These are phyloP conservation scores for Basidiobolus meristosporus DNA, from an alignment of 371 early-diverging fungal genomes.

Conservation along the genomic window DNA sequence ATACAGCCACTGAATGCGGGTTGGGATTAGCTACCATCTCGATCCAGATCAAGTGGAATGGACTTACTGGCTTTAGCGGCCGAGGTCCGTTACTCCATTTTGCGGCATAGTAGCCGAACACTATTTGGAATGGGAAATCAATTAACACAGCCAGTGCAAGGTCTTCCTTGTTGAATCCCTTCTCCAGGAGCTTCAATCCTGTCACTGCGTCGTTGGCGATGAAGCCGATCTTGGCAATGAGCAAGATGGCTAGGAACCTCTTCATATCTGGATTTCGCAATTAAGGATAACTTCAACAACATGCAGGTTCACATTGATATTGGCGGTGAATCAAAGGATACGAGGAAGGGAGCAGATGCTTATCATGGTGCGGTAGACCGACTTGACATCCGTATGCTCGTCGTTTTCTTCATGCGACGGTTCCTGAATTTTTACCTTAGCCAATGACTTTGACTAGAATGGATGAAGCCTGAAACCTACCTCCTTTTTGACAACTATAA, in stretches of 20 bases:
- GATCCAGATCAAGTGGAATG: constrained; percentile 36
- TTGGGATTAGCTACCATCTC: constrained; percentile 32
- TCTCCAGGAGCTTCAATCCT: constrained; percentile 79
- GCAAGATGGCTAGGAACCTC: constrained; percentile 50
- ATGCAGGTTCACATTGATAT: background rate
- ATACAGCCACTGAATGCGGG: constrained; percentile 63
- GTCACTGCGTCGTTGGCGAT: constrained; percentile 88
- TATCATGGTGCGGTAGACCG: constrained; percentile 39
- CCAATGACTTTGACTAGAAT: too few relatives aligned
- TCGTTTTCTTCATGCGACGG: constrained; percentile 7
- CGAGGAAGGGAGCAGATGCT: constrained; percentile 50
- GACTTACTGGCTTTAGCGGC: constrained; percentile 67
- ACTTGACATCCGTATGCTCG: constrained; percentile 15
- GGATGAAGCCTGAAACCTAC: constrained; percentile 9
- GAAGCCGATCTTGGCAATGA: constrained; percentile 85
- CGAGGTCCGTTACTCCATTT: constrained; percentile 76
- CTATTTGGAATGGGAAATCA: constrained; percentile 89
- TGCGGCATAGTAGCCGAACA: constrained; percentile 93
- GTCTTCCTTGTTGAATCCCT: constrained; percentile 87
- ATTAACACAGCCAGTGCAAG: constrained; percentile 78
- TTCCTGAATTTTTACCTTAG: constrained; percentile 4
- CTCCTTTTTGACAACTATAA: constrained; percentile 64
- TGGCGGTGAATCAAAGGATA: constrained; percentile 9
- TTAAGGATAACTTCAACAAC: background rate
- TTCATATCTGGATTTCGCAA: constrained; percentile 59